phyloP scores from a whole-genome alignment of 2,329 filamentous ascomycete species.

The Penicillium sp. region DNA sequence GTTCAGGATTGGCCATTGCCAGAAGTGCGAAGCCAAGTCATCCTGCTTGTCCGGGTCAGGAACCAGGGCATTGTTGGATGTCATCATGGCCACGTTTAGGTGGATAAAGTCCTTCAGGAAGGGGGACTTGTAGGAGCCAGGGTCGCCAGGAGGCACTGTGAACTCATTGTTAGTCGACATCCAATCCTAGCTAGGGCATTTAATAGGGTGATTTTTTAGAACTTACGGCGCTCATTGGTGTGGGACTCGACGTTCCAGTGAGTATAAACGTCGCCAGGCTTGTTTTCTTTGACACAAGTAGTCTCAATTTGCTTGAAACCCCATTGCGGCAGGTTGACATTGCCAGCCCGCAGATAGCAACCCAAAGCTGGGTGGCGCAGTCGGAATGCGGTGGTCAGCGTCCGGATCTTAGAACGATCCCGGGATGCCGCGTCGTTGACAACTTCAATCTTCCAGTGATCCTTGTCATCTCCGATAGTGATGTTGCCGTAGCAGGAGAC shows the following conservation, averaged over 20 bases:
- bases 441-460: conserved; percentile 94
- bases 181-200: neutral
- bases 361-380: conserved; percentile 78
- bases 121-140: conserved; percentile 91
- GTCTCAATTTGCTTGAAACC: conserved; percentile 99
- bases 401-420: conserved; percentile 82
- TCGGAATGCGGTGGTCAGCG: conserved; percentile 90
- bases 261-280: conserved; percentile 88
- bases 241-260: conserved; percentile 99
- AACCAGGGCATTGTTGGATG: conserved; percentile 96
- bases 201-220: neutral
- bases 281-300: conserved; percentile 90
- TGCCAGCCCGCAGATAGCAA: conserved; percentile 94
- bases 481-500: conserved; percentile 96
- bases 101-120: conserved; percentile 98
- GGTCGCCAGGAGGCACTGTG: conserved; percentile 81
- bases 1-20: conserved; percentile 97
- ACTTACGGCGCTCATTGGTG: conserved; percentile 86
- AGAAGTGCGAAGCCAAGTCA: conserved; percentile 92
- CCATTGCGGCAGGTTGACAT: conserved; percentile 96
- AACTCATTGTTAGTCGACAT: conserved; percentile 8
- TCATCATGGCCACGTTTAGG: conserved; percentile 99
- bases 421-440: conserved; percentile 84
- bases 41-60: conserved; percentile 99
- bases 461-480: conserved; percentile 94